Percentiles rank a stretch among this genome's conserved stretches.
These are phyloP conservation scores for Yarrowia bubula DNA, from an alignment of 805 yeast genomes.

Conservation along the genomic window DNA sequence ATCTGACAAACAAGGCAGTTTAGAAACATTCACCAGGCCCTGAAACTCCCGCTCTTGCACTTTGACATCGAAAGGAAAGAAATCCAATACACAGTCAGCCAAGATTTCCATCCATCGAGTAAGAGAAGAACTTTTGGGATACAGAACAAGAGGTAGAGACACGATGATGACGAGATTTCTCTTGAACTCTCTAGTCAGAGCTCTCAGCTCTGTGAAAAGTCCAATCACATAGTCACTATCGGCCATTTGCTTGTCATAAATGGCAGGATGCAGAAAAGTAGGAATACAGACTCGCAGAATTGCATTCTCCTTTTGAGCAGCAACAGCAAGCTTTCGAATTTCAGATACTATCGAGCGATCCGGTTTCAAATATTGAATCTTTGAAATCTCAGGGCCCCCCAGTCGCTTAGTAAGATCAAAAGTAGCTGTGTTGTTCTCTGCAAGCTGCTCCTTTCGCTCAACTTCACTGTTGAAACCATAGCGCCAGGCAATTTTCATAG, in stretches of 20 bases:
- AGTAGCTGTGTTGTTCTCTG: constrained; percentile 41
- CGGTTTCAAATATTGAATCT: not conserved
- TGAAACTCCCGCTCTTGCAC: constrained; percentile 46
- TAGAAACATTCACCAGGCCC: constrained; percentile 75
- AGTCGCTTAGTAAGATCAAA: constrained; percentile 76
- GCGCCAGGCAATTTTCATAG: constrained; percentile 91
- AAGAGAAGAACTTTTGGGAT: constrained; percentile 52
- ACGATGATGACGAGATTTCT: constrained; percentile 50
- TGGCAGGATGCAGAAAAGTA: constrained; percentile 72
- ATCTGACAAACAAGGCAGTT: constrained; percentile 69
- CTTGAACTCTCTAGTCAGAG: constrained; percentile 49
- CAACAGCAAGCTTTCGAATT: constrained; percentile 44
- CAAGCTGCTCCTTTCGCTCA: constrained; percentile 29
- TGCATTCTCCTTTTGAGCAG: constrained; percentile 36
- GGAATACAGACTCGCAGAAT: constrained; percentile 71
- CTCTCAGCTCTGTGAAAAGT: constrained; percentile 58
- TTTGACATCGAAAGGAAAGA: constrained; percentile 80
- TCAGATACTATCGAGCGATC: constrained; percentile 40
- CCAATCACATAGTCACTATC: constrained; percentile 52
- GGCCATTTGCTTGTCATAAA: constrained; percentile 55
- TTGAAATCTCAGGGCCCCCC: constrained; percentile 30
- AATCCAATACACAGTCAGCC: constrained; percentile 65
- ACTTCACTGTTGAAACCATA: constrained; percentile 52
- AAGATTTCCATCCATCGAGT: constrained; percentile 56
- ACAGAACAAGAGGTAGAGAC: constrained; percentile 64